Base-by-base conservation (phyloP, 2,329 filamentous ascomycete genomes). In the Fusarium sp. region DNA sequence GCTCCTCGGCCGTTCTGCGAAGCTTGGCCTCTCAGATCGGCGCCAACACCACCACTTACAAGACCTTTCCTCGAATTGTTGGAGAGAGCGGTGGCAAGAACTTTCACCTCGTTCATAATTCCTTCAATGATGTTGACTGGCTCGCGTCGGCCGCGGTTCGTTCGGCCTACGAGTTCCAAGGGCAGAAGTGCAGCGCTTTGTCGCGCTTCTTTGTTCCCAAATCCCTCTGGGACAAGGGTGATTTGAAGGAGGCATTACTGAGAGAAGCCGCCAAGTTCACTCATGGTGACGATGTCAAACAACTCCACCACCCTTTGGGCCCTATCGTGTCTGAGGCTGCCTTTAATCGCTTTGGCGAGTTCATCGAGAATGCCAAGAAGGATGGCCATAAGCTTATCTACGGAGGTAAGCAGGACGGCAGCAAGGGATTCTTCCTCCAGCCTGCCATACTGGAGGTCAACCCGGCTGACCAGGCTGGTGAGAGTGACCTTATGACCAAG, bases 11-110 rank as follows among this genome's bases (percentile, higher is more conserved):
- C 18, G 78, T 81, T 24, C 79, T 81, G 68, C 68, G 74, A 15
- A 62, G 40, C 7, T 36, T 81, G 9, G 75, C 74, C 53, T 69
- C 48, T 22, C 73, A 72, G 44, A 75, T 76, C 34, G 79, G 76
- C 28, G 72, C 49, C 5, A 69, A 72, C 18, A 74, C 72, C 46
- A 74, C 63, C 9, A 79, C 77, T 60, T 69, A 73, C 24, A 74
- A 78, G 51, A 54, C 57, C 5, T 79, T 74, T 73, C 84, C 83
- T 4, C 76, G 82, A 14, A 75, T 85, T 42, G 81, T 85, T 6
- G 84, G 83, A 60, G 84, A 86, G 78, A 86, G 83, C 8, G 80
- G 81, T 58, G 84, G 84, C 61, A 86, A 86, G 80, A 86, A 86
- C 75, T 85, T 85, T 76, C 83, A 85, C 66, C 74, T 86, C 22